A percentile compares a stretch with the other conserved stretches of the same genome.
These are phyloP conservation scores for Curvularia sp. DNA, from an alignment of 2,329 filamentous ascomycete genomes.

Conservation along the genomic window DNA sequence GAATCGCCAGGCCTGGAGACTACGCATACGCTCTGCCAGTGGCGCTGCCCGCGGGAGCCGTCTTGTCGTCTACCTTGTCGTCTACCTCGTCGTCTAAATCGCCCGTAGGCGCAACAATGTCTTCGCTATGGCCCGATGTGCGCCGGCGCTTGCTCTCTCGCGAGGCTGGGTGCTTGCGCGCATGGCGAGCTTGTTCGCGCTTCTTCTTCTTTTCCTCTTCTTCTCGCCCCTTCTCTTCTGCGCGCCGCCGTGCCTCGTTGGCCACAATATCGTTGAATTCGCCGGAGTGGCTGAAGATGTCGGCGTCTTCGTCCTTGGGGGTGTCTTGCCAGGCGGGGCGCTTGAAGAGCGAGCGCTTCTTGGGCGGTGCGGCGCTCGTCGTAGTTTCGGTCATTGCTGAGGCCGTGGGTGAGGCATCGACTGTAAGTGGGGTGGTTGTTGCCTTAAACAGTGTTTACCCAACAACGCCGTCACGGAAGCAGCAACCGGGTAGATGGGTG, in stretches of 20 bases:
- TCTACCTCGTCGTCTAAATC: constrained; percentile 6
- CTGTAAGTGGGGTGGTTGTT: neutral
- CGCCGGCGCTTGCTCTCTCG: constrained; percentile 34
- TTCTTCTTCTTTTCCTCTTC: constrained; percentile 18
- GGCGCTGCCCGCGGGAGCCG: constrained; percentile 12
- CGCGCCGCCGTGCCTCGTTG: constrained; percentile 46
- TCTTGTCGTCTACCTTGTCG: constrained; percentile 9
- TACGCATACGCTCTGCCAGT: constrained; percentile 30
- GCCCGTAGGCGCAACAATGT: constrained; percentile 14
- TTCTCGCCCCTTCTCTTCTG: constrained; percentile 31
- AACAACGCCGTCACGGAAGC: neutral
- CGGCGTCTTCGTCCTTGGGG: constrained; percentile 45
- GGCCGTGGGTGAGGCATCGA: constrained; percentile 24
- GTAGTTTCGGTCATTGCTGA: constrained; percentile 33
- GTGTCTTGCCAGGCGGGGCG: constrained; percentile 60
- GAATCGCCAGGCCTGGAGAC: neutral
- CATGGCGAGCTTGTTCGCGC: constrained; percentile 15
- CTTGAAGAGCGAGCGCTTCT: constrained; percentile 63
- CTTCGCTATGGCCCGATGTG: constrained; percentile 29
- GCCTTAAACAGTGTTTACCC: neutral
- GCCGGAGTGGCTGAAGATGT: constrained; percentile 55
- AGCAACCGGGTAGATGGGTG: constrained; percentile 4
- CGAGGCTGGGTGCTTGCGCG: constrained; percentile 14
- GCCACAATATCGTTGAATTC: constrained; percentile 51
- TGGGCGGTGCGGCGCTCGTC: constrained; percentile 35